Evolutionary conservation across 2,329 filamentous ascomycete genomes (phyloP), one percentile per base, ranked within the genome.

Genomic region (Aspergillus terreus): DNA sequence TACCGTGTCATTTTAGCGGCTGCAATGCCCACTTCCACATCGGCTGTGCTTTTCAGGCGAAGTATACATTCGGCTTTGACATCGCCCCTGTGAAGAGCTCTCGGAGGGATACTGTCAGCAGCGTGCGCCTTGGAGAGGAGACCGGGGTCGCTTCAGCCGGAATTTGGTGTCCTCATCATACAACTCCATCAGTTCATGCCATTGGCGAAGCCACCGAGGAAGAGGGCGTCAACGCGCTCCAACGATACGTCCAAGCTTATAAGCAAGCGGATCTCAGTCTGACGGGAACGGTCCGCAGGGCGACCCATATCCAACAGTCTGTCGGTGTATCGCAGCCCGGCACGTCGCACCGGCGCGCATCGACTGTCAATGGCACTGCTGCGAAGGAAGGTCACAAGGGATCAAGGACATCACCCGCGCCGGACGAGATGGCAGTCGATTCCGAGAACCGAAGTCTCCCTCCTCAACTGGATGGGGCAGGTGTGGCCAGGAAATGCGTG

Each of bases 181-280:
- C 80, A n/a, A 77, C 83, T 41, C 90, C 91, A 70, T 83, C 82
- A 1, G 79, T 82, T 6, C 89, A 97, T 71, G 82, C 79, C 10
- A 90, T 96, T 77, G 82, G 88, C 56, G 91, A 96, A 58, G 68
- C 82, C 19, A 84, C 87, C 10, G 84, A 86, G 50, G 84, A 87
- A 17, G 78, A 78, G n/a, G 84, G 84, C n/a, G 72, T 84, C 48
- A 95, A 86, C 61, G 90, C 89, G 9, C 75, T 99, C 46, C 91
- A 96, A 68, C 78, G 95, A 23, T 99, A 88, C 67, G 89, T 87
- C 42, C 86, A 87, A 59, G 91, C 86, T 52, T 96, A 90, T 77
- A 99, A 99, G 71, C 92, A 97, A 72, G 92, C 94, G 7, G 94
- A 99, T 67, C 81, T 92, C 38, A 84, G 88, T 2, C 76, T 96